Evolutionary conservation across 768 basidiomycete species (phyloP), one percentile per base, ranked within the genome.

Genomic region (Amanita brunnescens): DNA sequence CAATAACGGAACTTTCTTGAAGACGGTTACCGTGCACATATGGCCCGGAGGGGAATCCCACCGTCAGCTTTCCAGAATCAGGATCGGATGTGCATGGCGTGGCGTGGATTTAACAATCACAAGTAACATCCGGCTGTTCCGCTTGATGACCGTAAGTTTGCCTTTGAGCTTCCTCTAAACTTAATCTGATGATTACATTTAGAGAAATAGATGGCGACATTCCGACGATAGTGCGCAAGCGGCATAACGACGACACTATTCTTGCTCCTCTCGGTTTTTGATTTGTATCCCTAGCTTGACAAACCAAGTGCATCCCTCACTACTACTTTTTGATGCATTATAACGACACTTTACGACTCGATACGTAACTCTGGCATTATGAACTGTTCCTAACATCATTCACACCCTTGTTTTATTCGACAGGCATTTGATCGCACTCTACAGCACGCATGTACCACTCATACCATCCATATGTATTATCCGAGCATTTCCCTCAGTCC

Each of bases 21-120:
- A 70, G 48, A 66, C 66, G 34, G 62, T 88, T 32, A 79, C 76
- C 8, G 64, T 83, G 39, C 75, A 80, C 49, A 38, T 81, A 35
- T 80, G 79, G 74, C 67, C 71, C 37, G 73, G 73, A 34, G 78
- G 79, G 2, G 65, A 74, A 40, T 61, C 58, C 10, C 77, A 85
- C 50, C 66, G 73, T 34, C 70, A 76, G 55, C 69, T 84, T 30
- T 58, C 77, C 20, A 68, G 70, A 34, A 66, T 89, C 54, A 79
- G 75, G 65, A 80, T 83, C 57, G 76, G 75, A 3, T 89, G 86
- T 63, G 82, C 80, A 13, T 71, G 72, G 58, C 71, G 72, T 54
- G 84, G 84, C 42, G 70, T 87, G 40, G 74, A 75, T 24, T 62
- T 87, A 56, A 64, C 65, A 48, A 64, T 80, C 32, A 76, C 76